Evolutionary conservation across 345 rosid species (phyloP).

Genomic region (Pugionium cornutum): DNA sequence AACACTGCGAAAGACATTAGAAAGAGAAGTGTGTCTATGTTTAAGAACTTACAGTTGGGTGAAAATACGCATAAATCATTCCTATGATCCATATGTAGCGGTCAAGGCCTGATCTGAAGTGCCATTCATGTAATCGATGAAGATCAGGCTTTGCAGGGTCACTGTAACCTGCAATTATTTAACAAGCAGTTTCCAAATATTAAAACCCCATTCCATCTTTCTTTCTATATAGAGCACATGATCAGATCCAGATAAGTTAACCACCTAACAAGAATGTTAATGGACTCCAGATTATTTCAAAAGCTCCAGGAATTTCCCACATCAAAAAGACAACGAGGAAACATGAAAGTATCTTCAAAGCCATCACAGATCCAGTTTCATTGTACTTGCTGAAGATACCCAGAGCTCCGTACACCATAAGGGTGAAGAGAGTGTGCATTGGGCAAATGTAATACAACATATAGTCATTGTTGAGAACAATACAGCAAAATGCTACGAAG

Average conservation of each 20-base stretch:
- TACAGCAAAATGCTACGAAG: constrained; percentile 85
- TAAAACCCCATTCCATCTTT: not conserved
- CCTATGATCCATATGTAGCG: constrained; percentile 97
- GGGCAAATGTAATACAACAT: constrained; percentile 97
- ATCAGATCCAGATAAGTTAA: constrained; percentile 34
- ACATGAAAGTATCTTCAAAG: constrained; percentile 74
- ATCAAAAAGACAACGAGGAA: constrained; percentile 80
- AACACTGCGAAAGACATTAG: constrained; percentile 5
- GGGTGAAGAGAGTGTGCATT: constrained; percentile 95
- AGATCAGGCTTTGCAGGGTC: constrained; percentile 96
- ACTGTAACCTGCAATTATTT: constrained; percentile 60
- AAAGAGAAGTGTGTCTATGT: constrained; percentile 4
- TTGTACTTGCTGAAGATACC: constrained; percentile 84
- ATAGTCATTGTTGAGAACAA: constrained; percentile 91
- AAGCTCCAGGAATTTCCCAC: constrained; percentile 96
- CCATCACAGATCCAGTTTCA: constrained; percentile 89
- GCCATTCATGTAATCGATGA: constrained; percentile 84
- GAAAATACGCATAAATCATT: constrained; percentile 93
- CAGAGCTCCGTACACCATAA: constrained; percentile 94
- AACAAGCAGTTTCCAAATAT: constrained; percentile 19
- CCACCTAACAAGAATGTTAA: constrained; percentile 69
- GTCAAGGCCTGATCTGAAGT: constrained; percentile 97
- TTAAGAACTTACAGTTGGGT: constrained; percentile 69
- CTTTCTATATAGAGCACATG: not conserved
- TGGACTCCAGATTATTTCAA: constrained; percentile 79